Base-by-base conservation (phyloP, 306 rosid genomes). In the Sindora glabra region DNA sequence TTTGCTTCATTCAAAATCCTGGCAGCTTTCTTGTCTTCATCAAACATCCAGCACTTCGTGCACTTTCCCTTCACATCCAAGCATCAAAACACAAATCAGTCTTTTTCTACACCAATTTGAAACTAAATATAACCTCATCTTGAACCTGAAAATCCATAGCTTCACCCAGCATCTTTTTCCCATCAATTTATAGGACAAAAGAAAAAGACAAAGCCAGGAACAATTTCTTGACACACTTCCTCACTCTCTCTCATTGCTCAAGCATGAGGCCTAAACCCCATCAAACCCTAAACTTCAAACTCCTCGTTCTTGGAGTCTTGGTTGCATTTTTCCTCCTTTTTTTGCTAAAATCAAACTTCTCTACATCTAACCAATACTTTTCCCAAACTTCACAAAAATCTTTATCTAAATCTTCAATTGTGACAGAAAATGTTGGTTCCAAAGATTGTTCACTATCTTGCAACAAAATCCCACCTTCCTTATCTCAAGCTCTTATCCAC, bases 211-310 rank as follows among this genome's bases (percentile, higher is more conserved):
- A 33, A 38, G 44, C 47, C 11, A 48, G 8, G 25, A 10, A n/a
- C 17, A 4, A 29, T 8, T 32, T 45, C 24, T 34, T 33, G 26
- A 11, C 6, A 58, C 2, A 26, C 37, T 18, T 11, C n/a, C 26
- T 34, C 3, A 3, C 10, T 13, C 1, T 3, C 53, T 48, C 45
- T 13, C 2, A 3, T 23, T 3, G 0, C 3, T 29, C 23, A 56
- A 66, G 47, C 60, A 85, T 85, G 94, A 89, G 90, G 82, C 25
- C 87, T 36, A 88, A 85, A 74, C 5, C 86, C 46, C 64, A 82
- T 60, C 74, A 61, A 67, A 14, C 38, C 61, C 65, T 78, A 56
- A 89, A 83, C 76, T 39, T 53, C 15, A 89, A 80, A 84, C 48
- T 80, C 56, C 83, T 89, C 19, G 19, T 78, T 25, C 53, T 83